Base-by-base conservation (phyloP, 345 rosid species). In the Acer campestre region DNA sequence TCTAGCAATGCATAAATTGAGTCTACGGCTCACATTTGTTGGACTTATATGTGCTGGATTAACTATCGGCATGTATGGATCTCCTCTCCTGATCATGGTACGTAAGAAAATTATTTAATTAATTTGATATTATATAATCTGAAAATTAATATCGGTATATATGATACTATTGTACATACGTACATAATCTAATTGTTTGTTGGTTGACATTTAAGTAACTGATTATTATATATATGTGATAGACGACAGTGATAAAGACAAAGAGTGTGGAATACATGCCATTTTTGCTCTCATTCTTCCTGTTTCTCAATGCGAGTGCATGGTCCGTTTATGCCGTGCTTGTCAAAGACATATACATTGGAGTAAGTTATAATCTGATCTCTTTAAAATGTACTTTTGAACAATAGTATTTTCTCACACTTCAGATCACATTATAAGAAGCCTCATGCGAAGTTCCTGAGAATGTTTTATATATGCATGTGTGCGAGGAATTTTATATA, bases 181-280 rank as follows among this genome's bases (percentile, higher is more conserved):
- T 35, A 35, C 38, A 35, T 35, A 35, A 35, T 35, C 38, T 35
- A 35, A 11, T 49, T 49, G 4, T 49, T 49, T 49, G 55, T 49
- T 49, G 6, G 4, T 49, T 49, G 38, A 35, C 6, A 4, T 35
- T 35, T 35, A 13, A 12, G 38, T 35, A 35, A 35, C 5, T 35
- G 38, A 35, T 35, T 35, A 35, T 35, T 35, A 35, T 35, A 35
- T 12, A 49, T 49, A 29, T 27, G 6, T 0, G 46, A 65, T 87
- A 90, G 91, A 90, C 83, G 84, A 88, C 87, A 9, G 92, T 90
- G 65, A 80, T 85, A 64, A 44, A 61, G 7, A 85, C 88, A 3
- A 85, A 88, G 81, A 90, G 91, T 42, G 93, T 90, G 65, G 87
- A 84, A 78, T 90, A 80, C 81, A 88, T 88, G 90, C 90, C 91